Base-by-base conservation (phyloP, 2,329 filamentous ascomycete species). In the Aspergillus awamori region DNA sequence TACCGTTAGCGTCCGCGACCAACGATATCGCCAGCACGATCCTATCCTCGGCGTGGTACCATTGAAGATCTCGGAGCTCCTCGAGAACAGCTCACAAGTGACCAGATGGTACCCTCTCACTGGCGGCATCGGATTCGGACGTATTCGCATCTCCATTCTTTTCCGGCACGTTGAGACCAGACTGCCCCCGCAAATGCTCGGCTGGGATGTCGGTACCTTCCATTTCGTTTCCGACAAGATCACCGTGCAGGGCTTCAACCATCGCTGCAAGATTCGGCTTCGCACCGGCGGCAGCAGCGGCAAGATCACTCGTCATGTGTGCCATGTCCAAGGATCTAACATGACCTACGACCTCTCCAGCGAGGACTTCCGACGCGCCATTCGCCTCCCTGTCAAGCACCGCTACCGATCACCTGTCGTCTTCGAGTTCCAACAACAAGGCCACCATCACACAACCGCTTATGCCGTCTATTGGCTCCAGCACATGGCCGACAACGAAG, bases 31-130 rank as follows among this genome's bases (percentile, higher is more conserved):
- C 57, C 89, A 99, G 77, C 94, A 98, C 69, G 95, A 98, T 67
- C 94, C 95, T 0, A 92, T 99, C 62, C 86, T 98, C 33, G 95
- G 95, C 43, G 90, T 98, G 4, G 90, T 98, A 1, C 92, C 93
- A 1, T 80, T 99, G 61, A 95, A 93, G 74, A 77, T 98, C 0
- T 91, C 91, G 0, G 92, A 97, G 53, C 84, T 97, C n/a, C 82
- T 99, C 22, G 88, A 94, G 69, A 96, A 89, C 0, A 90, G 88
- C 66, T 96, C 92, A 48, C 92, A 98, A 75, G 85, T 89, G 58
- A 96, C 93, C 2, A 83, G 93, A 62, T 97, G 93, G 93, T 98
- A 97, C 74, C 94, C 95, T n/a, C 84, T 99, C 0, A 93, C 97
- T 72, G 95, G 94, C 22, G 95, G 95, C 10, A 89, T 98, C 64